phyloP scores from a whole-genome alignment of 345 rosid species.

The Euclidium syriacum region DNA sequence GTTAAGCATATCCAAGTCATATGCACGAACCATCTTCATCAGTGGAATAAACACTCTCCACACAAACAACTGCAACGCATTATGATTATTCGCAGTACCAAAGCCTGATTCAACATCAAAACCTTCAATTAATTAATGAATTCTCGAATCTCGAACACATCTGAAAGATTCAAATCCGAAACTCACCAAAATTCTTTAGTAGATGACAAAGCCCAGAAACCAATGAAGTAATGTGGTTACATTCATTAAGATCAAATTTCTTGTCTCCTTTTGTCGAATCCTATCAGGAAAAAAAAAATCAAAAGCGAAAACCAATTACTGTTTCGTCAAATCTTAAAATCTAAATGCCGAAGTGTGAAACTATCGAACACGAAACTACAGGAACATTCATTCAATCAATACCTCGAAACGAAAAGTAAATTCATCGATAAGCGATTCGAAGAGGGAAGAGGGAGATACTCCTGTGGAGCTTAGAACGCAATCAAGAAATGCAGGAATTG shows the following conservation, averaged over 20 bases:
- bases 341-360: not conserved
- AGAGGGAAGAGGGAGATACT: constrained; percentile 50
- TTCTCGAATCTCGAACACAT: not conserved
- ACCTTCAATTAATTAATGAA: not conserved
- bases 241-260: constrained; percentile 36
- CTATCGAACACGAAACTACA: not conserved
- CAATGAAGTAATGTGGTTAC: constrained; percentile 42
- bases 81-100: constrained; percentile 36
- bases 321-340: not conserved
- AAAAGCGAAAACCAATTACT: not conserved
- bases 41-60: constrained; percentile 71
- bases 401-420: constrained; percentile 21
- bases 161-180: not conserved
- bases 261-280: constrained; percentile 34
- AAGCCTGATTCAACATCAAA: constrained; percentile 25
- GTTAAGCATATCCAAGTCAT: constrained; percentile 64
- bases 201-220: constrained; percentile 76
- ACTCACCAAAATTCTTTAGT: constrained; percentile 56
- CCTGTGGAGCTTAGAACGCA: constrained; percentile 72
- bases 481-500: constrained; percentile 75
- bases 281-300: constrained; percentile 29
- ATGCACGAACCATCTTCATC: constrained; percentile 50
- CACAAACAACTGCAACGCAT: constrained; percentile 46
- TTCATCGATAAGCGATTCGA: constrained; percentile 46
- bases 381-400: not conserved